Conservation (phyloP, 441 rosid species). For the Theobroma grandiflorum region DNA sequence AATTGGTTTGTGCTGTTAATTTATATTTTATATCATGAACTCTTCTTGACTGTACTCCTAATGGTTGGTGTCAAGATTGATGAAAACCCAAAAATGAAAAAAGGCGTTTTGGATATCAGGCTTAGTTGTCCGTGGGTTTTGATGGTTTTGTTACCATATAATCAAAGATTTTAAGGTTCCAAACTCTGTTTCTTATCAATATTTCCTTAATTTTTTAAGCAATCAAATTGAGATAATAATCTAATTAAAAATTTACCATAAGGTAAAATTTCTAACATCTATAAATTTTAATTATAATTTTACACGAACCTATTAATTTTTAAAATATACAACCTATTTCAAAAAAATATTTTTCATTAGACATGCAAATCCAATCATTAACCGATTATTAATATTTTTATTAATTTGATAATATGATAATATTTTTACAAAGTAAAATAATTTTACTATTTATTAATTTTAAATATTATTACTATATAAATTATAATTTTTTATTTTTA, state of each 20-base stretch:
- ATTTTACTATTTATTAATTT: too few species aligned
- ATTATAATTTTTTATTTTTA: too few species aligned
- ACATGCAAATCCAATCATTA: too few species aligned
- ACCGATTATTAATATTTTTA: too few species aligned
- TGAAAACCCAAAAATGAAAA: neutral
- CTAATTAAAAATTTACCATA: constrained; percentile 1
- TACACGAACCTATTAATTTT: too few species aligned
- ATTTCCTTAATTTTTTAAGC: neutral
- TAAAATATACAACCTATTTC: too few species aligned
- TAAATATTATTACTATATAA: too few species aligned
- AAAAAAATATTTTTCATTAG: too few species aligned
- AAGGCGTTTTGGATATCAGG: neutral
- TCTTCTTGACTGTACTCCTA: constrained; percentile 7
- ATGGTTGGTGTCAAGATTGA: neutral
- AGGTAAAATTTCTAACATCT: too few species aligned
- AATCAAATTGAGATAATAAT: neutral
- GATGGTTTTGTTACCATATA: neutral
- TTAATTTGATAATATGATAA: too few species aligned
- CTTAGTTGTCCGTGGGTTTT: constrained; percentile 1
- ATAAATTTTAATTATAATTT: too few species aligned
- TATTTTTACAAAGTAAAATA: too few species aligned
- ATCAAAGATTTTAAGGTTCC: constrained; percentile 15
- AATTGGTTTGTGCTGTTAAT: neutral
- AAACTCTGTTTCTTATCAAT: neutral
- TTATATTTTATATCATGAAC: neutral